A percentile compares a stretch with the other conserved stretches of the same genome.
Conservation (phyloP, 2,329 filamentous ascomycete genomes). For the Monilinia polystroma region DNA sequence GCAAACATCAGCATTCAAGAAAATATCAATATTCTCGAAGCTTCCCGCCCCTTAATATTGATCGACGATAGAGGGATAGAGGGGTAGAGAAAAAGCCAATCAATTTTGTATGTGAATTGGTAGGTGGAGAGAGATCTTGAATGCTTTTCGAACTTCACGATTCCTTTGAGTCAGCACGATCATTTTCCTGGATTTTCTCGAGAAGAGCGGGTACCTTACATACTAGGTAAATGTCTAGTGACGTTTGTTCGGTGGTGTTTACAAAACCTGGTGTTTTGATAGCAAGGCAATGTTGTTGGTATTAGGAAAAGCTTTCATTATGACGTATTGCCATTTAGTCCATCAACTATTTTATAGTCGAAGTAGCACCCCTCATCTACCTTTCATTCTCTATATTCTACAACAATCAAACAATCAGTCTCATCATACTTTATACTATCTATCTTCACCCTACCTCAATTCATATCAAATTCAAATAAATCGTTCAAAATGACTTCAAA, state of each 20-base stretch:
- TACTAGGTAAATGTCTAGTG: slow-evolving; percentile 10
- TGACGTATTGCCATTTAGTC: slow-evolving; percentile 14
- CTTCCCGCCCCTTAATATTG: slow-evolving; percentile 13
- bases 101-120: neutral
- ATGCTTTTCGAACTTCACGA: neutral
- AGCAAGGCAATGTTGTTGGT: slow-evolving; percentile 12
- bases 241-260: slow-evolving; percentile 14
- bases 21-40: neutral
- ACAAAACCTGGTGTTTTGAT: slow-evolving; percentile 11
- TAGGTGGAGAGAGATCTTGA: slow-evolving; percentile 6
- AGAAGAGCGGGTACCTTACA: slow-evolving; percentile 21
- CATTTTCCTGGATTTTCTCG: neutral
- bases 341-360: slow-evolving; percentile 16
- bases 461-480: neutral
- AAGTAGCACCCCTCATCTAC: neutral
- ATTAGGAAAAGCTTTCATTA: slow-evolving; percentile 8
- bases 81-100: slow-evolving; percentile 9
- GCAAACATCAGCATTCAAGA: neutral
- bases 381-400: neutral
- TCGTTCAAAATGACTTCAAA: slow-evolving; percentile 33
- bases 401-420: neutral
- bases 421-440: neutral
- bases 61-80: slow-evolving; percentile 11
- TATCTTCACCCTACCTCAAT: neutral
- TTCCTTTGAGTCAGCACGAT: slow-evolving; percentile 6